These are phyloP conservation scores for Lentinula lateritia DNA, from an alignment of 768 basidiomycete species.

Conservation along the genomic window DNA sequence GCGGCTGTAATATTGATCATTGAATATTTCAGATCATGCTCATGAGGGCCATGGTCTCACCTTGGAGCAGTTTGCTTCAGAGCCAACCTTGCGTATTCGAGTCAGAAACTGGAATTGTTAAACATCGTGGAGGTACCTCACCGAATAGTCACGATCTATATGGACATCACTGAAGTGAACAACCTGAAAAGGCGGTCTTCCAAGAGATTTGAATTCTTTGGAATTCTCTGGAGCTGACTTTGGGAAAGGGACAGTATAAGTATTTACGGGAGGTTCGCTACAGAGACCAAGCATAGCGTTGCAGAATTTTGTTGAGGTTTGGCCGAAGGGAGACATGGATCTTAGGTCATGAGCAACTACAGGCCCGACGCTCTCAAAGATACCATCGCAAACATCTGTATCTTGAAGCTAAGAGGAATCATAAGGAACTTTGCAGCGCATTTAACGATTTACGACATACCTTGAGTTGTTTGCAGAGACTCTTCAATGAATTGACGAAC, in stretches of 20 bases:
- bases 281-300: slow-evolving; percentile 51
- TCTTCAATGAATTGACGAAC: slow-evolving; percentile 36
- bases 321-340: slow-evolving; percentile 36
- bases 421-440: not conserved
- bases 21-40: not conserved
- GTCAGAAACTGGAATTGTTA: not conserved
- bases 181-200: slow-evolving; percentile 45
- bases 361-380: slow-evolving; percentile 45
- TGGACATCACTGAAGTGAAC: slow-evolving; percentile 62
- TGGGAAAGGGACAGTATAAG: slow-evolving; percentile 40
- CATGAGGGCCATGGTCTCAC: not conserved
- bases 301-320: slow-evolving; percentile 50
- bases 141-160: slow-evolving; percentile 51
- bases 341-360: slow-evolving; percentile 54
- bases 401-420: slow-evolving; percentile 36
- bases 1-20: slow-evolving; percentile 25
- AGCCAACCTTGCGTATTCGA: slow-evolving; percentile 32
- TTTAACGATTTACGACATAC: slow-evolving; percentile 18
- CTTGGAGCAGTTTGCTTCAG: slow-evolving; percentile 52
- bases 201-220: slow-evolving; percentile 26
- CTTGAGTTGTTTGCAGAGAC: slow-evolving; percentile 37
- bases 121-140: slow-evolving; percentile 17
- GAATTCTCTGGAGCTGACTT: slow-evolving; percentile 31
- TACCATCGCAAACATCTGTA: slow-evolving; percentile 53
- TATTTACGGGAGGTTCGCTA: slow-evolving; percentile 38